Conservation (phyloP, 805 yeast genomes). For the Priceomyces fermenticarens region DNA sequence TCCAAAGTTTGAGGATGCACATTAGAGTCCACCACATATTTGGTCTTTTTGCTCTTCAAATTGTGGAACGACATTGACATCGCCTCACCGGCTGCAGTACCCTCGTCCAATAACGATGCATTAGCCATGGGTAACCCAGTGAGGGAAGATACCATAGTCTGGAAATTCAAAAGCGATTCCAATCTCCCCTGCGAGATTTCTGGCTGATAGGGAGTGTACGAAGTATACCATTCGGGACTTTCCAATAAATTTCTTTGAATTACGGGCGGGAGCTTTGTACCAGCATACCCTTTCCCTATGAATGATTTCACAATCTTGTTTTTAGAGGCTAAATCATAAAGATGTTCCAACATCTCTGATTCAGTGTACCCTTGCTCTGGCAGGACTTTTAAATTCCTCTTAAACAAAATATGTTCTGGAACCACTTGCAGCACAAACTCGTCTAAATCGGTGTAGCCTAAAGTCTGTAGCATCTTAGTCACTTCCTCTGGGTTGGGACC, state of each 20-base stretch:
- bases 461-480: constrained; percentile 56
- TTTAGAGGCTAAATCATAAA: constrained; percentile 66
- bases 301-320: constrained; percentile 72
- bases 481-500: constrained; percentile 75
- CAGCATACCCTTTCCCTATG: constrained; percentile 94
- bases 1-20: constrained; percentile 84
- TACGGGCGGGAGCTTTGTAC: constrained; percentile 86
- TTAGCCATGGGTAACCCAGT: constrained; percentile 95
- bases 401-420: constrained; percentile 70
- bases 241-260: constrained; percentile 90
- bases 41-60: constrained; percentile 61
- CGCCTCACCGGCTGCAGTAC: constrained; percentile 97
- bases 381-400: constrained; percentile 61
- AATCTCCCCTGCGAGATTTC: constrained; percentile 96
- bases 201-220: constrained; percentile 98
- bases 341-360: constrained; percentile 68
- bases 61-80: constrained; percentile 78
- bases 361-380: constrained; percentile 81
- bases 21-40: constrained; percentile 69
- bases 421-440: constrained; percentile 70
- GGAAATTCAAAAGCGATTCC: constrained; percentile 85
- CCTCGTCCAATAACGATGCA: constrained; percentile 93
- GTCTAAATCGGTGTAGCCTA: constrained; percentile 67
- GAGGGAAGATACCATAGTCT: constrained; percentile 84
- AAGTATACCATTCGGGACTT: constrained; percentile 97